Percentiles rank a stretch among this genome's conserved stretches.
These are phyloP conservation scores for Plasmodium gaboni DNA, from an alignment of 169 alveolate species.

Conservation along the genomic window DNA sequence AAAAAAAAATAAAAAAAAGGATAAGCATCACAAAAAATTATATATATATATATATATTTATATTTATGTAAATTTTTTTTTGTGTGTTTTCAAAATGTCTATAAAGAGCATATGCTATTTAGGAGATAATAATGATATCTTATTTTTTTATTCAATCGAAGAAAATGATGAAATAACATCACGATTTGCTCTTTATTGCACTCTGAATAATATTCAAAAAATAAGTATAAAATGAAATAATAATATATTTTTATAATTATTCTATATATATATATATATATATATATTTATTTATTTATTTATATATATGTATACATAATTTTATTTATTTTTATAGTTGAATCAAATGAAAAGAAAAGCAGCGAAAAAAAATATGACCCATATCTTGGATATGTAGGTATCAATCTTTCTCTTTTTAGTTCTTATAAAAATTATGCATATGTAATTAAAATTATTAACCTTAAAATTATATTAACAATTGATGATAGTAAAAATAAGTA, in stretches of 20 bases:
- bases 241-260: not conserved
- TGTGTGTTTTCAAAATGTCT: slow-evolving; percentile 41
- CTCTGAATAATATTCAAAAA: slow-evolving; percentile 42
- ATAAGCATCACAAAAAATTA: too few species aligned
- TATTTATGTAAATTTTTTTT: too few species aligned
- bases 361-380: slow-evolving; percentile 55
- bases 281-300: not conserved
- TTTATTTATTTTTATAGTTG: slow-evolving; percentile 8
- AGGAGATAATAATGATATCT: slow-evolving; percentile 47
- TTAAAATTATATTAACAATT: slow-evolving; percentile 47
- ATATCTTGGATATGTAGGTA: slow-evolving; percentile 57
- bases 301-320: not conserved
- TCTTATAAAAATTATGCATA: slow-evolving; percentile 60
- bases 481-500: slow-evolving; percentile 54
- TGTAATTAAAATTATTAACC: slow-evolving; percentile 26
- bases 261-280: not conserved
- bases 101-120: slow-evolving; percentile 59
- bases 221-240: slow-evolving; percentile 12
- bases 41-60: too few species aligned
- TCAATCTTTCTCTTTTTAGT: slow-evolving; percentile 69
- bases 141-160: slow-evolving; percentile 55
- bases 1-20: too few species aligned
- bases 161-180: slow-evolving; percentile 53
- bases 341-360: slow-evolving; percentile 27
- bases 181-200: slow-evolving; percentile 30